Conservation (phyloP, 164 flowering plant species). For the Echeveria elegans region DNA sequence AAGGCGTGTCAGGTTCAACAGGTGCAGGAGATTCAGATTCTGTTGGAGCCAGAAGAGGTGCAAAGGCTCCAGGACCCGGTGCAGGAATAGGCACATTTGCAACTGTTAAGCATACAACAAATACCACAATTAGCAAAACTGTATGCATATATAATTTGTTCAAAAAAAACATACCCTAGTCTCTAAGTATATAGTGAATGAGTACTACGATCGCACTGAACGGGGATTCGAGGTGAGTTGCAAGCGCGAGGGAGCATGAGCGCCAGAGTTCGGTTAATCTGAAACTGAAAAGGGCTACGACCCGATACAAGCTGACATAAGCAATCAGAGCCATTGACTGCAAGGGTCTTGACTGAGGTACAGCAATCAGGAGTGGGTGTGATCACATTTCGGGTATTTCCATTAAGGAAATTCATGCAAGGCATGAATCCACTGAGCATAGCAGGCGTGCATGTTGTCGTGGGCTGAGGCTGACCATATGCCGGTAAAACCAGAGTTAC, state of each 20-base stretch:
- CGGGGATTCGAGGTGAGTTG: not conserved
- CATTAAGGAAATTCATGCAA: not conserved
- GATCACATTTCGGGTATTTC: not conserved
- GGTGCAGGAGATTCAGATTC: not conserved
- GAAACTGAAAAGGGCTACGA: slow-evolving; percentile 2
- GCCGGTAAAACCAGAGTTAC: not conserved
- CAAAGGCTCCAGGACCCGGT: not conserved
- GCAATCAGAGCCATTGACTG: not conserved
- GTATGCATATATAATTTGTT: not conserved
- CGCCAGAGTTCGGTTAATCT: not conserved
- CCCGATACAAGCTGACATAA: not conserved
- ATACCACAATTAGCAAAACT: not conserved
- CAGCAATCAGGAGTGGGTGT: not conserved
- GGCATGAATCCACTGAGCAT: not conserved
- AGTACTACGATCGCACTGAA: not conserved
- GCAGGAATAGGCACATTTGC: not conserved
- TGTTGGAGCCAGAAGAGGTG: not conserved
- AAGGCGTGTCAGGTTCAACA: not conserved
- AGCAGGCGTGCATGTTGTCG: not conserved
- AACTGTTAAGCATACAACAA: not conserved
- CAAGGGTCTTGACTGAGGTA: slow-evolving; percentile 4
- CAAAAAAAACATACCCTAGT: not conserved
- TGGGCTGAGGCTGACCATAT: not conserved
- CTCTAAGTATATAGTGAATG: no score
- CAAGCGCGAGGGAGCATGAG: not conserved